Evolutionary conservation across 495 filamentous ascomycete species (phyloP).

Genomic region (Xylaria bambusicola): DNA sequence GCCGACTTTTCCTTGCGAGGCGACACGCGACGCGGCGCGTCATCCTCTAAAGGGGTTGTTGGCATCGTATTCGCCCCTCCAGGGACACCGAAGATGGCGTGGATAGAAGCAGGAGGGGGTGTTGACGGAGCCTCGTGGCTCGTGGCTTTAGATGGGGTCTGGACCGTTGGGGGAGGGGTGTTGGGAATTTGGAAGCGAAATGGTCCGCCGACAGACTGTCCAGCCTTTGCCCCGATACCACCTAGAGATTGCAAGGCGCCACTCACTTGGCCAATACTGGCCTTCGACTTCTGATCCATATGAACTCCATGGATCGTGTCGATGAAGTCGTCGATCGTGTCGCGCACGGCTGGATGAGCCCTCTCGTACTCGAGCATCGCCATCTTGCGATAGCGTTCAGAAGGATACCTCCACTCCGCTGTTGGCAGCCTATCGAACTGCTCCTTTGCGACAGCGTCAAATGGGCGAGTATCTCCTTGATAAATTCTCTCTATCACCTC

Average conservation of each 20-base stretch:
- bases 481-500: neutral
- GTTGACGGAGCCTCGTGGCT: too few relatives aligned
- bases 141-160: too few relatives aligned
- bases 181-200: too few relatives aligned
- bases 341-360: conserved; percentile 21
- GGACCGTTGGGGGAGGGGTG: too few relatives aligned
- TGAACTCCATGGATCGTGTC: neutral
- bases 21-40: neutral
- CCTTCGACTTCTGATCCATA: neutral
- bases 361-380: conserved; percentile 18
- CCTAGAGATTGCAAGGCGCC: too few relatives aligned
- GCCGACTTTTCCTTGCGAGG: neutral
- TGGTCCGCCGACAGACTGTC: too few relatives aligned
- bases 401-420: conserved; percentile 16
- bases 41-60: neutral
- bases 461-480: neutral
- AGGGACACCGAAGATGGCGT: neutral
- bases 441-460: conserved; percentile 20
- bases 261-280: too few relatives aligned
- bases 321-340: conserved; percentile 23
- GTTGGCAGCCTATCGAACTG: conserved; percentile 24
- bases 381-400: conserved; percentile 16
- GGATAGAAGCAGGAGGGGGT: neutral
- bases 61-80: too few relatives aligned
- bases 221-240: too few relatives aligned